Percentiles rank a stretch among this genome's conserved stretches.
Evolutionary conservation across 768 basidiomycete genomes (phyloP).

Genomic region (Trametes cinnabarina): DNA sequence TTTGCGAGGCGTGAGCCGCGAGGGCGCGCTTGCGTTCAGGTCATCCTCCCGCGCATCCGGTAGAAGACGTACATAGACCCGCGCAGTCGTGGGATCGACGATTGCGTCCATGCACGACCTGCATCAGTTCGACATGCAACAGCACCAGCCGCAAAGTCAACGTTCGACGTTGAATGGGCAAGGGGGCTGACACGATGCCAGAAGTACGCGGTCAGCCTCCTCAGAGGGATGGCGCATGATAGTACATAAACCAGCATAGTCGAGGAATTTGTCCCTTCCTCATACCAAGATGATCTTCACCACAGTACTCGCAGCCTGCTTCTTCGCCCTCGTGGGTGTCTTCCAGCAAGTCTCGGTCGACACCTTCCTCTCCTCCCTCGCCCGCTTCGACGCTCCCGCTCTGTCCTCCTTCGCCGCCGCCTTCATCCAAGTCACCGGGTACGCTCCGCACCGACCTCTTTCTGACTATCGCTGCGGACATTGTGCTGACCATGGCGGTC

Average conservation of each 20-base stretch:
- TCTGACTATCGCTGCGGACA: background rate
- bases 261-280: background rate
- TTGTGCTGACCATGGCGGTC: background rate
- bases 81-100: too few species aligned
- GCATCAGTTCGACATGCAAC: too few species aligned
- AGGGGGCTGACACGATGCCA: background rate
- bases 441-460: background rate
- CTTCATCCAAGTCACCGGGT: background rate
- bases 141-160: too few species aligned
- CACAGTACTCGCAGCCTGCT: background rate
- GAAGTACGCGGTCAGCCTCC: background rate
- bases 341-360: background rate
- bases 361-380: background rate
- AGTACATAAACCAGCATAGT: background rate
- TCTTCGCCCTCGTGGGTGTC: background rate
- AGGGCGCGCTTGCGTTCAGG: too few species aligned
- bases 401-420: background rate
- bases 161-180: too few species aligned
- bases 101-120: too few species aligned
- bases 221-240: background rate
- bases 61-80: too few species aligned
- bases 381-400: background rate
- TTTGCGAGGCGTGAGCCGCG: too few species aligned
- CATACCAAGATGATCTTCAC: background rate
- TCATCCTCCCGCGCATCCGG: too few species aligned